Base-by-base conservation (phyloP, 768 basidiomycete genomes). In the Boletus subcaerulescens region DNA sequence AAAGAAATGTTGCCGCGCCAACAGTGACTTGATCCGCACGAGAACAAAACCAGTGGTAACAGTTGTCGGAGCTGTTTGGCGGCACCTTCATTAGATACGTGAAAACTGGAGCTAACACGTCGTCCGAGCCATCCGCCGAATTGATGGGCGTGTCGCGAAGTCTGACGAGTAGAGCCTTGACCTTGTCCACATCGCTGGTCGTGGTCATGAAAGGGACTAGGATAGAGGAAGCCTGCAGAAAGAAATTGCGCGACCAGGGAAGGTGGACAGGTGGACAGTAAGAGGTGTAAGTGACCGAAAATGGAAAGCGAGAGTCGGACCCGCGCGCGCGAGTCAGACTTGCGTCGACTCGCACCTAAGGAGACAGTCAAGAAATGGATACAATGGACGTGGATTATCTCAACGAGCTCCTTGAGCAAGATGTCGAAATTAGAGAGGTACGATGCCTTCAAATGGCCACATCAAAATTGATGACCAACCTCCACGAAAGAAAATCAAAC, bases 41-140 rank as follows among this genome's bases (percentile, higher is more conserved):
- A 29, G 73, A 68, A 69, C 94, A 97, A 67, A 89, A 95, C 91
- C 92, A 95, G 63, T 97, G 93, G 50, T 80, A 55, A 31, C 56
- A 57, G 32, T 73, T 69, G 46, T 77, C 76, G 42, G 67, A 65
- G 32, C 71, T 59, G 44, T 69, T 66, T 46, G 73, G 69, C 4
- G 75, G 71, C 0, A 77, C 71, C 18, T 67, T 71, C 71, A 87
- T 79, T 11, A 91, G 72, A 65, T 83, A 80, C 13, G 67, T 69
- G 64, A 78, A 86, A 40, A 88, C 67, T 3, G 67, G 72, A 2
- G 66, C 73, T 11, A 91, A 74, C 18, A 81, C 70, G 33, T 68
- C 70, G 59, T 83, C 80, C 35, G 79, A 71, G 45, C 76, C 76
- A 17, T 74, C 74, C 39, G 68, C 68, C 20, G 80, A 81, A 53